A percentile compares a stretch with the other conserved stretches of the same genome.
phyloP scores from a whole-genome alignment of 2,329 filamentous ascomycete species.

The Cylindrodendrum hubeiense region DNA sequence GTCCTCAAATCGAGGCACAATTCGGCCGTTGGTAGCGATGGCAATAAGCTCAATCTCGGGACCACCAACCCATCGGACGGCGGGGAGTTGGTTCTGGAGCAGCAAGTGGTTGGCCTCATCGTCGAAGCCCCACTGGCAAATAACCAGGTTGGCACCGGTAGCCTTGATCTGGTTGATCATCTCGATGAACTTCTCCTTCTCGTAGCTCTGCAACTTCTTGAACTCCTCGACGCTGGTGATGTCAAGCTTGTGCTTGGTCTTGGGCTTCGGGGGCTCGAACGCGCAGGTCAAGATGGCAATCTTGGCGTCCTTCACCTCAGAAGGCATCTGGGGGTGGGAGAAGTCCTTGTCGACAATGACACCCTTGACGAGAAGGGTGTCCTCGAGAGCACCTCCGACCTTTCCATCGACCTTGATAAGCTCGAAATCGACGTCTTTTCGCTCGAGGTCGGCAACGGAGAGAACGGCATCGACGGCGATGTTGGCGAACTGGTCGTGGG shows the following conservation, averaged over 20 bases:
- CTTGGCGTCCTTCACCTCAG: conserved; percentile 94
- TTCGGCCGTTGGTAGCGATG: conserved; percentile 97
- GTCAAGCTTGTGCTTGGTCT: conserved; percentile 99
- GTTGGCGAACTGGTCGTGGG: conserved; percentile 97
- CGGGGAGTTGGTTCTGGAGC: conserved; percentile 94
- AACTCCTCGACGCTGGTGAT: conserved; percentile 98
- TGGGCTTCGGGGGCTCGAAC: conserved; percentile 98
- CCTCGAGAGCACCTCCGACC: conserved; percentile 92
- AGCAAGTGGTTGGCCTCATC: conserved; percentile 98
- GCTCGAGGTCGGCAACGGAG: conserved; percentile 94
- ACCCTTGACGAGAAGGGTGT: conserved; percentile 94
- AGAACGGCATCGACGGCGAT: conserved; percentile 98
- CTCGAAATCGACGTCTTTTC: conserved; percentile 98
- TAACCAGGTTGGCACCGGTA: conserved; percentile 95
- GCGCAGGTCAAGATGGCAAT: conserved; percentile 97
- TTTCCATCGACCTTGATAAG: conserved; percentile 99
- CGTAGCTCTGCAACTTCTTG: conserved; percentile 96
- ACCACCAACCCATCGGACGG: conserved; percentile 97
- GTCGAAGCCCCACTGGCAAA: conserved; percentile 99
- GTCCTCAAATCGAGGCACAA: conserved; percentile 97
- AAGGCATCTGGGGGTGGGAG: conserved; percentile 98
- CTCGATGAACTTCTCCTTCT: conserved; percentile 95
- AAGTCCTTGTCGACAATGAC: conserved; percentile 99
- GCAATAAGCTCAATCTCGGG: conserved; percentile 99
- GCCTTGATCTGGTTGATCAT: conserved; percentile 99